Evolutionary conservation across 75 land plant genomes (phyloP).

Genomic region (Adiantum capillusveneris): DNA sequence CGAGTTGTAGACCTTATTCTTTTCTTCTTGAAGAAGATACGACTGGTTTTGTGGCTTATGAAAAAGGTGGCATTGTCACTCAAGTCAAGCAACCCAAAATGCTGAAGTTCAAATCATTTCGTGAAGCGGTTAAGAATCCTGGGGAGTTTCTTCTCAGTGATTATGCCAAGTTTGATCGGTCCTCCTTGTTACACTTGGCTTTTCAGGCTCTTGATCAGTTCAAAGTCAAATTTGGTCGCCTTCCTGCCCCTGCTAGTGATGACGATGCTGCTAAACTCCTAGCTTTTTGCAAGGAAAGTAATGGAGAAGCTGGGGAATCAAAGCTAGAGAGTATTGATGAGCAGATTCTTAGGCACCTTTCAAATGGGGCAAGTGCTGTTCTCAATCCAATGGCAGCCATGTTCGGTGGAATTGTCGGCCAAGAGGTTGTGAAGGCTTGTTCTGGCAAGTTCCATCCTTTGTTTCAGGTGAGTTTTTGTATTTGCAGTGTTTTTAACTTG

Average conservation of each 20-base stretch:
- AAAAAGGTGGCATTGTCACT: slow-evolving; percentile 89
- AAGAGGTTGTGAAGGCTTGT: slow-evolving; percentile 91
- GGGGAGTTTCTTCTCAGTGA: slow-evolving; percentile 90
- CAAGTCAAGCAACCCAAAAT: slow-evolving; percentile 91
- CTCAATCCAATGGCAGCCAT: slow-evolving; percentile 96
- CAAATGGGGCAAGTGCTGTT: slow-evolving; percentile 80
- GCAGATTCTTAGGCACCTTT: slow-evolving; percentile 47
- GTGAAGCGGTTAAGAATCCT: slow-evolving; percentile 62
- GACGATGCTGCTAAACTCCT: slow-evolving; percentile 53
- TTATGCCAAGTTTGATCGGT: slow-evolving; percentile 84
- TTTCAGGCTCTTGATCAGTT: slow-evolving; percentile 85
- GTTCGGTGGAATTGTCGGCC: slow-evolving; percentile 93
- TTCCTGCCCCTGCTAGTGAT: slow-evolving; percentile 62
- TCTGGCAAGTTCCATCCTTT: slow-evolving; percentile 91
- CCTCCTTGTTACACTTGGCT: slow-evolving; percentile 79
- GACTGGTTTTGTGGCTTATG: slow-evolving; percentile 59
- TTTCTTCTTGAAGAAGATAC: slow-evolving; percentile 88
- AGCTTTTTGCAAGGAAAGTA: slow-evolving; percentile 25
- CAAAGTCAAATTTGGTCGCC: slow-evolving; percentile 44
- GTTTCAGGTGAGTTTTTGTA: slow-evolving; percentile 45
- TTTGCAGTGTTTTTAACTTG: too few species aligned
- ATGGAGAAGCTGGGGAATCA: slow-evolving; percentile 42
- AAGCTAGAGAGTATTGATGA: slow-evolving; percentile 53
- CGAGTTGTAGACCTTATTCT: slow-evolving; percentile 68
- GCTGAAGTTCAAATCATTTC: slow-evolving; percentile 61